Evolutionary conservation across 2,329 filamentous ascomycete species (phyloP), one percentile per base, ranked within the genome.

Genomic region (Chrysosporium queenslandicum): DNA sequence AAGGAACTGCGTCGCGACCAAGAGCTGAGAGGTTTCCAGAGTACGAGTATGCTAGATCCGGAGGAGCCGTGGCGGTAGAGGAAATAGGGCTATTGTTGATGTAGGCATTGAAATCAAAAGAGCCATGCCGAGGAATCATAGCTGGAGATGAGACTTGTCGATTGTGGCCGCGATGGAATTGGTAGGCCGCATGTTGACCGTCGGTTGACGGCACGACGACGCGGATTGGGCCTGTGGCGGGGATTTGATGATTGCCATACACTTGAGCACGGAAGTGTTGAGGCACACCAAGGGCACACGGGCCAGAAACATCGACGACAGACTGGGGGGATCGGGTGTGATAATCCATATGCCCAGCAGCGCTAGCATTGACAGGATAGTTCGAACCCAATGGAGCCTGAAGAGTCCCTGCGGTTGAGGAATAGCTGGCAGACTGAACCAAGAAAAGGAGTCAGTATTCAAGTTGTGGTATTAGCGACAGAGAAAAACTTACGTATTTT

Each of bases 401-500:
- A 27, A 74, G 63, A 21, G 71, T 65, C 18, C 68, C 64, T 52
- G 81, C 80, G 18, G 80, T 83, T 36, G 81, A 83, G n/a, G 81
- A 80, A 64, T 83, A 84, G 65, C 79, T 83, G 54, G 81, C 81
- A 60, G 81, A 83, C 80, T 83, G 61, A 55, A 9, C 14, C 14
- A 53, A 49, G 37, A 21, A 20, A 9, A 37, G 4, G 20, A 2
- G 50, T 65, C 55, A 63, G 61, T 53, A 46, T 46, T 21, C 18
- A 66, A 63, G 59, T 53, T 61, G 59, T 59, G 59, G 8, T 14
- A 16, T 3, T 14, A 21, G 46, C 34, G 34, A 20, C 32, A 45
- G 21, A n/a, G 18, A 40, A 52, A 39, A 57, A 78, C 80, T 71
- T 72, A 82, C 80, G 69, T 97, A 98, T 85, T 98, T 98, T 63